Evolutionary conservation across 306 rosid genomes (phyloP).

Genomic region (Dryas octopetala): DNA sequence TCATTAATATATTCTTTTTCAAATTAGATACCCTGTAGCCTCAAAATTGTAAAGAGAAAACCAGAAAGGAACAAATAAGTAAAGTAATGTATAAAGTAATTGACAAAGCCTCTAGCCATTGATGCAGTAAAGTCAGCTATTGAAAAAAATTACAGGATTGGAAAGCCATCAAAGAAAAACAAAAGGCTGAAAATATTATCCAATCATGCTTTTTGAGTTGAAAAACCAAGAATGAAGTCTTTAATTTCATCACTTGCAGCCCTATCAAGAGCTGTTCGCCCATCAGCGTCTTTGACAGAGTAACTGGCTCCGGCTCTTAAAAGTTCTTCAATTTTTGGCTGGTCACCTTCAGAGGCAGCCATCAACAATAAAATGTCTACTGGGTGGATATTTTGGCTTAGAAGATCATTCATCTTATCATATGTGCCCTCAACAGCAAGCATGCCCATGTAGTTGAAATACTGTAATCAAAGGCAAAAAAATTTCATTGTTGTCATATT

Average conservation of each 20-base stretch:
- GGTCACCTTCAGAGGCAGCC: conserved; percentile 89
- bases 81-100: neutral
- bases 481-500: neutral
- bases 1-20: neutral
- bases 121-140: neutral
- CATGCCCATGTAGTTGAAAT: conserved; percentile 99
- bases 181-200: neutral
- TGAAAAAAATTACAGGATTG: neutral
- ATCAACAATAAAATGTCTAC: conserved; percentile 78
- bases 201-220: conserved; percentile 62
- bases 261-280: conserved; percentile 74
- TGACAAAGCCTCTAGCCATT: neutral
- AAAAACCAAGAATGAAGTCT: conserved; percentile 70
- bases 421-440: conserved; percentile 94
- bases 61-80: neutral
- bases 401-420: conserved; percentile 88
- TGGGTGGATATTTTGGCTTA: conserved; percentile 76
- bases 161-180: neutral
- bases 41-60: neutral
- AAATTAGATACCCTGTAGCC: neutral
- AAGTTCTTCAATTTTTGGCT: conserved; percentile 88
- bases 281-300: conserved; percentile 65
- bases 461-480: conserved; percentile 41
- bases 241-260: conserved; percentile 60
- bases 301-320: conserved; percentile 85